Evolutionary conservation across 805 yeast species (phyloP).

Genomic region (Hanseniaspora guilliermondii): DNA sequence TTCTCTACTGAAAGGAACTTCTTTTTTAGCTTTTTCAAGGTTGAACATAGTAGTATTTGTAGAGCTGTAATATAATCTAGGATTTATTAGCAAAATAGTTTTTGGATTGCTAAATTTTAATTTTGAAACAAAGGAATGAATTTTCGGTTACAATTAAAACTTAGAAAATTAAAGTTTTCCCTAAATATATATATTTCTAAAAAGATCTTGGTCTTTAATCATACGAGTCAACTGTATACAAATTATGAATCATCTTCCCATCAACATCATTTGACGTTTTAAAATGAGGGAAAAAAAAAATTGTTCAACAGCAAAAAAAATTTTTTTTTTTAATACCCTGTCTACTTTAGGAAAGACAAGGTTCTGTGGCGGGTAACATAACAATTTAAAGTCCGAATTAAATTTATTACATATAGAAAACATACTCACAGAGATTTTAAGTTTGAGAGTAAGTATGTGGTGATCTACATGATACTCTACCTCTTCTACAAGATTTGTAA

Average conservation of each 20-base stretch:
- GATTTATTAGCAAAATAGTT: background rate
- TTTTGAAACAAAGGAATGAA: background rate
- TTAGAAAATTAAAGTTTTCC: no score
- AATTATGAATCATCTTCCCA: no score
- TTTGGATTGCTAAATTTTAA: constrained; percentile 1
- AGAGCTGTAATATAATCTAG: constrained; percentile 8
- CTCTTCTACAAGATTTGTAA: constrained; percentile 82
- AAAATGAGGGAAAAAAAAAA: no score
- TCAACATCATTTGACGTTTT: no score
- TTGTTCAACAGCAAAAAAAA: no score
- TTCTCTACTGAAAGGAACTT: constrained; percentile 60
- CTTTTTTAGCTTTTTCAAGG: constrained; percentile 24
- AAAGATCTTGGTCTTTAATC: no score
- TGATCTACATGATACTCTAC: constrained; percentile 79
- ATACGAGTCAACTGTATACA: no score
- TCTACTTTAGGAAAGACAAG: no score
- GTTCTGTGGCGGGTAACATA: no score
- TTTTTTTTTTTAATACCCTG: no score
- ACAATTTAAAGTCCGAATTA: background rate
- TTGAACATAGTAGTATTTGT: constrained; percentile 25
- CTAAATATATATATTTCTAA: background rate
- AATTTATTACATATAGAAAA: background rate
- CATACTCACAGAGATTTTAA: no score
- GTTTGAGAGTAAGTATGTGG: constrained; percentile 50
- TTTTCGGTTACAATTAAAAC: background rate